These are phyloP conservation scores for Nicotiana tabacum DNA, from an alignment of 257 asterid genomes.

Conservation along the genomic window DNA sequence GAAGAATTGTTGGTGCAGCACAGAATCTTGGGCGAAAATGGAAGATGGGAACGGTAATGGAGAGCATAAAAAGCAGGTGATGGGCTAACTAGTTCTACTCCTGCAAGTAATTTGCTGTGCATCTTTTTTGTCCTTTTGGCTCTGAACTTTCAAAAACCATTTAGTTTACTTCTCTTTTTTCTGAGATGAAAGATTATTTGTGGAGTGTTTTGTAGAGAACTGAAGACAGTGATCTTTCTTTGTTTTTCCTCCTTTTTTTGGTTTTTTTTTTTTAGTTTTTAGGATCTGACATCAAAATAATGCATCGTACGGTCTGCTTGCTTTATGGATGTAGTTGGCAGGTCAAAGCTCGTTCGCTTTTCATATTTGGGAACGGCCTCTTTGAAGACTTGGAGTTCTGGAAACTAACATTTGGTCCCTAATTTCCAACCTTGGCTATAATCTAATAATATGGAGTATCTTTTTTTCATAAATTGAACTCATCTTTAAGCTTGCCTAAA, in stretches of 20 bases:
- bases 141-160: not conserved
- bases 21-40: constrained; percentile 31
- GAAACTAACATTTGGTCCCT: not conserved
- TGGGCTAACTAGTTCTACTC: constrained; percentile 8
- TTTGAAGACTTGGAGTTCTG: not conserved
- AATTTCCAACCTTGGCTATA: not conserved
- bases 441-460: not conserved
- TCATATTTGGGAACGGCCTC: not conserved
- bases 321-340: not conserved
- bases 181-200: not conserved
- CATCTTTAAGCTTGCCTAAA: not conserved
- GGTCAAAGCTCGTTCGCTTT: not conserved
- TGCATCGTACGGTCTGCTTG: not conserved
- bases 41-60: constrained; percentile 21
- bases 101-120: not conserved
- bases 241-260: too few species aligned
- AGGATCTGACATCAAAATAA: not conserved
- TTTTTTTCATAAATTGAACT: not conserved
- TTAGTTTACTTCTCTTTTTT: not conserved
- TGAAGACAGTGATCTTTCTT: not conserved
- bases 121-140: not conserved
- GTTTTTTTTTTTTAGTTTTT: not conserved
- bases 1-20: constrained; percentile 54
- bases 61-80: constrained; percentile 23
- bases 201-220: not conserved